These are phyloP conservation scores for Guyanaporus albipodus DNA, from an alignment of 768 basidiomycete species.

Conservation along the genomic window DNA sequence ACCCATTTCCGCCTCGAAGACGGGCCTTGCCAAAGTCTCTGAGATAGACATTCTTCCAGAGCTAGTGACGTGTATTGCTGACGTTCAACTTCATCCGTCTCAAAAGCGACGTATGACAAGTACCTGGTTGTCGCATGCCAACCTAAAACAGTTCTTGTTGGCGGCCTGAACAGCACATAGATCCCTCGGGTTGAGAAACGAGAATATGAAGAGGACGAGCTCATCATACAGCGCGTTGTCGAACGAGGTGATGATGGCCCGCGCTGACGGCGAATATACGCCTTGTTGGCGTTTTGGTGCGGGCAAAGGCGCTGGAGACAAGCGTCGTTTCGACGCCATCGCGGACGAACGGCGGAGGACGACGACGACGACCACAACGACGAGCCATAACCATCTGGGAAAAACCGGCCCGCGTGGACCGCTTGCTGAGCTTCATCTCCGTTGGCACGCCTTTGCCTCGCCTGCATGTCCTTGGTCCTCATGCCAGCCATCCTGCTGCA, in stretches of 20 bases:
- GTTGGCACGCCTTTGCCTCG: neutral
- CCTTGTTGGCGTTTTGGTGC: constrained; percentile 54
- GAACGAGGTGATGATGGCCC: constrained; percentile 36
- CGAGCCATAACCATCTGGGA: neutral
- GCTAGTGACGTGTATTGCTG: constrained; percentile 27
- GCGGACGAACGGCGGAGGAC: no score
- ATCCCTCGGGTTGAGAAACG: constrained; percentile 61
- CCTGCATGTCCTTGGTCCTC: no score
- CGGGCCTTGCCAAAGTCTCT: constrained; percentile 62
- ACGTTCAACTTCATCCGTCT: constrained; percentile 16
- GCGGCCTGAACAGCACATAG: constrained; percentile 62
- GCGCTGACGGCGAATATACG: constrained; percentile 7
- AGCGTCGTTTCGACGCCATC: constrained; percentile 48
- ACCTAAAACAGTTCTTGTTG: constrained; percentile 62
- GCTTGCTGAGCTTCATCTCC: neutral
- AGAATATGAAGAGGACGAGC: constrained; percentile 69
- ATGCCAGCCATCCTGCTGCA: neutral
- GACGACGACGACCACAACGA: no score
- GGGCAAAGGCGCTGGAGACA: constrained; percentile 49
- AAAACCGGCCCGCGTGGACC: constrained; percentile 14
- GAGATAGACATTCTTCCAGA: constrained; percentile 69
- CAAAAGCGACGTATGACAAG: constrained; percentile 10
- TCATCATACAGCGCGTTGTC: constrained; percentile 68
- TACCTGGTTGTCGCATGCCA: constrained; percentile 66
- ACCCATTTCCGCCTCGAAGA: constrained; percentile 64